Percentiles rank a stretch among this genome's conserved stretches.
Conservation (phyloP, 2,329 filamentous ascomycete genomes). For the Colletotrichum plurivorum region DNA sequence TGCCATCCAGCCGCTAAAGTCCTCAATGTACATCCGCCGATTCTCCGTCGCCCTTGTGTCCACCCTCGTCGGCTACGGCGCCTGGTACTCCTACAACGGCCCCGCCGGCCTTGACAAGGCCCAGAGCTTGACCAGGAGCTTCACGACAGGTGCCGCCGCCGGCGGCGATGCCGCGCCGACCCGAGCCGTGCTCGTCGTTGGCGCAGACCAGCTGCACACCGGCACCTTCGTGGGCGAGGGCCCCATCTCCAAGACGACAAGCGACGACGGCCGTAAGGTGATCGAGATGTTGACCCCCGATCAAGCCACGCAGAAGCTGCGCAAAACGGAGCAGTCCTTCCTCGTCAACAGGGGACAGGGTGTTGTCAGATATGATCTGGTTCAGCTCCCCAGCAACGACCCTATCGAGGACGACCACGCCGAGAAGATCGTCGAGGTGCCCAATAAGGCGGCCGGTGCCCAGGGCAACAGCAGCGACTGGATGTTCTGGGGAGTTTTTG, state of each 20-base stretch:
- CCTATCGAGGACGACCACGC: conserved; percentile 99
- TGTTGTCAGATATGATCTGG: conserved; percentile 93
- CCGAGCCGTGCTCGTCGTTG: conserved; percentile 85
- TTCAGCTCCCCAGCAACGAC: conserved; percentile 95
- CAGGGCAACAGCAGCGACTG: conserved; percentile 80
- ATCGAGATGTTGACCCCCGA: conserved; percentile 97
- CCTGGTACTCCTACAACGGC: conserved; percentile 80
- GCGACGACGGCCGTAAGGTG: conserved; percentile 86
- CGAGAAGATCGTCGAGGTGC: conserved; percentile 96
- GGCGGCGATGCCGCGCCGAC: conserved; percentile 61
- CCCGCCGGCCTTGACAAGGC: conserved; percentile 50
- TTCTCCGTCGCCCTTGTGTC: conserved; percentile 77
- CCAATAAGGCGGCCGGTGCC: conserved; percentile 64
- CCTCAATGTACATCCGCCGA: conserved; percentile 83
- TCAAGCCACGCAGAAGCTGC: conserved; percentile 90
- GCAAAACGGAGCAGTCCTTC: conserved; percentile 92
- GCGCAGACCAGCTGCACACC: conserved; percentile 91
- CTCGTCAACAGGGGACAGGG: conserved; percentile 90
- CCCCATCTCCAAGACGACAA: conserved; percentile 89
- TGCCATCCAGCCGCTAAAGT: conserved; percentile 67
- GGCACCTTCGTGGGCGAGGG: conserved; percentile 87
- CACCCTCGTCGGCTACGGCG: conserved; percentile 80
- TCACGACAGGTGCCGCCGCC: conserved; percentile 54
- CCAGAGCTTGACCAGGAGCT: conserved; percentile 56
- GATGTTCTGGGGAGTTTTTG: conserved; percentile 99